A percentile compares a stretch with the other conserved stretches of the same genome.
Evolutionary conservation across 352 stramenopile genomes (phyloP).

Genomic region (Globisporangium camurandrum): DNA sequence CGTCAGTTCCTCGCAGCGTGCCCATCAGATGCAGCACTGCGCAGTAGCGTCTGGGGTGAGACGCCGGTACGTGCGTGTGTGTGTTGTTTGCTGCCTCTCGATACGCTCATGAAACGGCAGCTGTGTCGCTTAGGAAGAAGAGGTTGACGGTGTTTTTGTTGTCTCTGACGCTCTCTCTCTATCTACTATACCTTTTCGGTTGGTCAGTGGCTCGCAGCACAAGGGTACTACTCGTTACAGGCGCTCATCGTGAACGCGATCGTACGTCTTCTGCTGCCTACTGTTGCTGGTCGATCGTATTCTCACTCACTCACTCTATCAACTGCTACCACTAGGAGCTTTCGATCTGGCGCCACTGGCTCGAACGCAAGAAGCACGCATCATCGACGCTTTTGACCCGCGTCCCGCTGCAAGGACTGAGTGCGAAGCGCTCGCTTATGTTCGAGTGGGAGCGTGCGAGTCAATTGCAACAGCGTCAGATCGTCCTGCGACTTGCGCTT

Average conservation of each 20-base stretch:
- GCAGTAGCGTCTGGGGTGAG: conserved; percentile 34
- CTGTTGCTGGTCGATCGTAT: neutral
- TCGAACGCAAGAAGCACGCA: conserved; percentile 19
- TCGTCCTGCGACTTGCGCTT: conserved; percentile 5
- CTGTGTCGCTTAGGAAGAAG: neutral
- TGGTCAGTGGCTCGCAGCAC: conserved; percentile 62
- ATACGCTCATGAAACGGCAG: too few species aligned
- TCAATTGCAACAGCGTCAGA: conserved; percentile 7
- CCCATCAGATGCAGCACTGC: conserved; percentile 26
- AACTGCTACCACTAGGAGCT: conserved; percentile 34
- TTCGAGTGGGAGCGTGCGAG: conserved; percentile 36
- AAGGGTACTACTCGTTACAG: conserved; percentile 59
- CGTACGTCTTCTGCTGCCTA: conserved; percentile 22
- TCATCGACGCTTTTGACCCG: conserved; percentile 8
- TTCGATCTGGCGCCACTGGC: conserved; percentile 58
- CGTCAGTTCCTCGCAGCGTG: conserved; percentile 39
- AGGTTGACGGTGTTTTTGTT: too few species aligned
- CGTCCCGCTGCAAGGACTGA: conserved; percentile 40
- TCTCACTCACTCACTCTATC: neutral
- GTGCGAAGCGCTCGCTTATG: conserved; percentile 38
- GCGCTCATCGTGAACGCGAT: conserved; percentile 71
- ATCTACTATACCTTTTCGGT: too few species aligned
- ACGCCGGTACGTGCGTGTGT: conserved; percentile 21
- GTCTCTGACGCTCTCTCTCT: too few species aligned
- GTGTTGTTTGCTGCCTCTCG: too few species aligned